These are phyloP conservation scores for Claviceps purpurea DNA, from an alignment of 2,329 filamentous ascomycete species.

Conservation along the genomic window DNA sequence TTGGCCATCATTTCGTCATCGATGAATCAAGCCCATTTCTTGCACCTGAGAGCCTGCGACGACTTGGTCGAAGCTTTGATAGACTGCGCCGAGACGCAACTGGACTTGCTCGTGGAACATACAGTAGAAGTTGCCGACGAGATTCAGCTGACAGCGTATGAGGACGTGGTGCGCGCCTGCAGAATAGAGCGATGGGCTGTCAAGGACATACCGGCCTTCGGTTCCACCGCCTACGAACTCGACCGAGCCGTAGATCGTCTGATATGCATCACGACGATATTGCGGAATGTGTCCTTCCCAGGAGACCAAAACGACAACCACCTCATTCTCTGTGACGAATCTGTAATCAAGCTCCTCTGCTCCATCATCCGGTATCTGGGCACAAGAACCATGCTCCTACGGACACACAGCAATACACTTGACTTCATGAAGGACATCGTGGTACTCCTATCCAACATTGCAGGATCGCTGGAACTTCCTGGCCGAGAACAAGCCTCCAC, in stretches of 20 bases:
- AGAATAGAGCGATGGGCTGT: slow-evolving; percentile 59
- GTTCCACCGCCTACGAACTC: slow-evolving; percentile 64
- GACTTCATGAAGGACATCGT: slow-evolving; percentile 97
- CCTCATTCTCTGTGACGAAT: slow-evolving; percentile 55
- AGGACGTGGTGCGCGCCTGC: slow-evolving; percentile 73
- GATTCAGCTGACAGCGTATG: slow-evolving; percentile 70
- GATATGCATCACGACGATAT: slow-evolving; percentile 80
- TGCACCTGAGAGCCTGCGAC: slow-evolving; percentile 62
- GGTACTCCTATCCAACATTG: slow-evolving; percentile 78
- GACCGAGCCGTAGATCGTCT: slow-evolving; percentile 77
- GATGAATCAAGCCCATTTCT: slow-evolving; percentile 48
- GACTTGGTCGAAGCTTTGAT: slow-evolving; percentile 79
- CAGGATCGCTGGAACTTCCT: slow-evolving; percentile 66
- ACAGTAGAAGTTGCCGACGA: slow-evolving; percentile 77
- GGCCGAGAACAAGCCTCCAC: slow-evolving; percentile 78
- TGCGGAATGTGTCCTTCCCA: slow-evolving; percentile 86
- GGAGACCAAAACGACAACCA: slow-evolving; percentile 52
- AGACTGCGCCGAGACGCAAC: slow-evolving; percentile 81
- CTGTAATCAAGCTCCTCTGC: slow-evolving; percentile 72
- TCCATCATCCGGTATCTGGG: slow-evolving; percentile 76
- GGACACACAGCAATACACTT: slow-evolving; percentile 69
- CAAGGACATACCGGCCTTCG: slow-evolving; percentile 60
- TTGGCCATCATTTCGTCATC: slow-evolving; percentile 55
- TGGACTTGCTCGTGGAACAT: slow-evolving; percentile 73
- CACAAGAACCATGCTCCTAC: slow-evolving; percentile 74